A percentile compares a stretch with the other conserved stretches of the same genome.
phyloP scores from a whole-genome alignment of 225 moss, liverwort and hornwort species.

The Pseudoscleropodium purum region DNA sequence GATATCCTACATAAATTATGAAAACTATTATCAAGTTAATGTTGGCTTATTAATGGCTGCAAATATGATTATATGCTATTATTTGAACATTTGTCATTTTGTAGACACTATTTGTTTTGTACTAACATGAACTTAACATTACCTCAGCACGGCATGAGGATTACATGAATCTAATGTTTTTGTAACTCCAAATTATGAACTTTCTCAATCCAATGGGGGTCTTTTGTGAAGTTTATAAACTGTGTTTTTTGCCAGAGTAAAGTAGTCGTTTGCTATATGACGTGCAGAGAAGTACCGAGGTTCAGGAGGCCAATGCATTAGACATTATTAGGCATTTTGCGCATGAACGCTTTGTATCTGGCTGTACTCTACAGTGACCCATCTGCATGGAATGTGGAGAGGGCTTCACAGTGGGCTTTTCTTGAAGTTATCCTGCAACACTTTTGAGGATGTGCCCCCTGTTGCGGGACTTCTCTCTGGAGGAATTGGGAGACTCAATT shows the following conservation, averaged over 20 bases:
- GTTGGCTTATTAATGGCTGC: not conserved
- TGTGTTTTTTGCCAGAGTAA: not conserved
- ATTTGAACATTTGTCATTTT: not conserved
- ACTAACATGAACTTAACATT: not conserved
- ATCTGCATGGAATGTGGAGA: not conserved
- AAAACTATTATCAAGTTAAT: not conserved
- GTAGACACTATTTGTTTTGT: not conserved
- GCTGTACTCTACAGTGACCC: not conserved
- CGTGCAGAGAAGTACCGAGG: conserved; percentile 57
- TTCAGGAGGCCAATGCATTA: conserved; percentile 65
- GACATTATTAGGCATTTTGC: conserved; percentile 43
- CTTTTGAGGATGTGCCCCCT: not conserved
- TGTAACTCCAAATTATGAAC: not conserved
- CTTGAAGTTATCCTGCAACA: not conserved
- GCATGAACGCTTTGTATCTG: not conserved
- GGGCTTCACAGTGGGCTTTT: not conserved
- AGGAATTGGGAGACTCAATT: not conserved
- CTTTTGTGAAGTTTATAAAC: not conserved
- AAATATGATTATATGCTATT: not conserved
- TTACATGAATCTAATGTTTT: not conserved
- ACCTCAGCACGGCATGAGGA: not conserved
- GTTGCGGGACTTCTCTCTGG: not conserved
- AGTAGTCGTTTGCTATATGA: not conserved
- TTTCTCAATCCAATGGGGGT: not conserved
- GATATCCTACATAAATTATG: not conserved